phyloP scores from a whole-genome alignment of 2,329 filamentous ascomycete species.

The Hirsutella minnesotensis region DNA sequence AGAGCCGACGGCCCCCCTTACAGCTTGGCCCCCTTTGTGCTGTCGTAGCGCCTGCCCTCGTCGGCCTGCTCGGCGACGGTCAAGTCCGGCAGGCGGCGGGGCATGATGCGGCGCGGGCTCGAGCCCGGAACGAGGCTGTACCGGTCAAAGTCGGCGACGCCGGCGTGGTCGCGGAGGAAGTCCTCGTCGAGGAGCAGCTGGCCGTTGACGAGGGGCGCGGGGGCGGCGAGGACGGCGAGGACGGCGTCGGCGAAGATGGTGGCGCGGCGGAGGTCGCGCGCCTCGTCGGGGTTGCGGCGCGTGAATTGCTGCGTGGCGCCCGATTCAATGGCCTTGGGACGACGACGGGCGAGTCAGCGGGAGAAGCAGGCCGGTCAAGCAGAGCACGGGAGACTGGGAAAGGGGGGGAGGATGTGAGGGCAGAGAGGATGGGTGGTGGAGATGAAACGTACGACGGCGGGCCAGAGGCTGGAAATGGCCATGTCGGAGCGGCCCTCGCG shows the following conservation, averaged over 20 bases:
- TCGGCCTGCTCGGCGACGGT: slow-evolving; percentile 69
- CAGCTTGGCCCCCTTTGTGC: slow-evolving; percentile 33
- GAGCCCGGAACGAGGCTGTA: slow-evolving; percentile 58
- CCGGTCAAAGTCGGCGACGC: slow-evolving; percentile 57
- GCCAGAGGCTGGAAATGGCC: slow-evolving; percentile 77
- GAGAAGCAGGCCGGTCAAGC: too few species aligned
- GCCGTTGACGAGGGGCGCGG: slow-evolving; percentile 54
- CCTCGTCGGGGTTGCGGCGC: slow-evolving; percentile 28
- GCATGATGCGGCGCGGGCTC: slow-evolving; percentile 67
- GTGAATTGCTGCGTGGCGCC: slow-evolving; percentile 54
- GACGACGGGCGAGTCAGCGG: too few species aligned
- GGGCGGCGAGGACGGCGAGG: slow-evolving; percentile 54
- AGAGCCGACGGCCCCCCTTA: too few species aligned
- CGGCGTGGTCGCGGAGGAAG: slow-evolving; percentile 53
- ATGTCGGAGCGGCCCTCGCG: slow-evolving; percentile 47
- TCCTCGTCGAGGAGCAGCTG: slow-evolving; percentile 68
- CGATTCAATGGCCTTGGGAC: slow-evolving; percentile 59
- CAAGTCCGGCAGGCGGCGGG: slow-evolving; percentile 53
- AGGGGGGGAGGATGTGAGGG: not conserved
- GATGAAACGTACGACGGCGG: slow-evolving; percentile 48
- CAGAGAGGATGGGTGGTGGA: not conserved
- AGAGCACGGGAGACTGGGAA: not conserved
- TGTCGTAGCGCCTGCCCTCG: slow-evolving; percentile 63
- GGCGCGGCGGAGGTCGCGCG: slow-evolving; percentile 52
- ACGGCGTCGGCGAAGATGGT: slow-evolving; percentile 74